phyloP scores from a whole-genome alignment of 495 filamentous ascomycete genomes.

The Penicillium turbatum region DNA sequence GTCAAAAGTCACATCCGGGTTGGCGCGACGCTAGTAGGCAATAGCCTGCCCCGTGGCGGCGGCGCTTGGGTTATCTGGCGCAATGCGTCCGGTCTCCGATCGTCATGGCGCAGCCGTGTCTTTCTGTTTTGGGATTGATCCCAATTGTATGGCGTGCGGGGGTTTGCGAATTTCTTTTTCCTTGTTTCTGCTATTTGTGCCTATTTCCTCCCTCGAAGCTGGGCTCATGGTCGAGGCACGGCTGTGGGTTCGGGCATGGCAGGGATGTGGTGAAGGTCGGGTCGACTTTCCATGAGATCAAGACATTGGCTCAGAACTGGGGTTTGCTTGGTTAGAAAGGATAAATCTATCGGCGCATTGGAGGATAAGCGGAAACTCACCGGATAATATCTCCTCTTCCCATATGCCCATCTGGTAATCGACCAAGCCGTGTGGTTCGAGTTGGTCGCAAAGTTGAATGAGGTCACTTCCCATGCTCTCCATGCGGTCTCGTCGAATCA shows the following conservation, averaged over 20 bases:
- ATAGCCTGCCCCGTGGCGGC: constrained; percentile 21
- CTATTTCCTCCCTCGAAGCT: neutral
- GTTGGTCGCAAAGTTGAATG: constrained; percentile 73
- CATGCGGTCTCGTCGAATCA: constrained; percentile 65
- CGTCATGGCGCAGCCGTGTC: constrained; percentile 5
- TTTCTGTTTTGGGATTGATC: neutral
- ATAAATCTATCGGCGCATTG: neutral
- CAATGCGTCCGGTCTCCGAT: constrained; percentile 3
- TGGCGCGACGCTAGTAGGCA: constrained; percentile 27
- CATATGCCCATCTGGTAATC: constrained; percentile 97
- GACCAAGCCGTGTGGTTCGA: constrained; percentile 86
- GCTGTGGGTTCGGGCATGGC: constrained; percentile 18
- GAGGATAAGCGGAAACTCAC: constrained; percentile 48
- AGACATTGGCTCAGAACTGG: constrained; percentile 64
- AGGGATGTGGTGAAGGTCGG: constrained; percentile 28
- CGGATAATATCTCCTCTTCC: constrained; percentile 85
- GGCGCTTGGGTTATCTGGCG: neutral
- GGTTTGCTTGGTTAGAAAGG: neutral
- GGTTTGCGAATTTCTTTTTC: neutral
- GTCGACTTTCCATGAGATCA: constrained; percentile 48
- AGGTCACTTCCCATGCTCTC: constrained; percentile 78
- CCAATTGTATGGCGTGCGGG: neutral
- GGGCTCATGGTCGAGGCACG: constrained; percentile 22
- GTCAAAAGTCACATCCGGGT: constrained; percentile 16
- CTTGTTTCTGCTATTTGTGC: neutral